Evolutionary conservation across 441 rosid genomes (phyloP).

Genomic region (Sinapis alba): DNA sequence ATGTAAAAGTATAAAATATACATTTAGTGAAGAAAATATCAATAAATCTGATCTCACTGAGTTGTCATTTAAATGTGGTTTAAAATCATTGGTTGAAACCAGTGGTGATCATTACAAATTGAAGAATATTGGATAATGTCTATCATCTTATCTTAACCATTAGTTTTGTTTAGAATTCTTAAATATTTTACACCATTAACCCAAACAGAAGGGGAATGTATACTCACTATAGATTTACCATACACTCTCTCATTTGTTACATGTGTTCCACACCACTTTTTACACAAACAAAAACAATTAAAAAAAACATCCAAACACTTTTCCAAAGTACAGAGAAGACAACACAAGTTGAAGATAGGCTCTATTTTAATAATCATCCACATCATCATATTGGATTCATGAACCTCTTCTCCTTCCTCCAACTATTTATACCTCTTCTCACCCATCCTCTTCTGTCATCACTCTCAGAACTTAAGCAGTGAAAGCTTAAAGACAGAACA

Average conservation of each 20-base stretch:
- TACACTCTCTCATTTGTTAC: neutral
- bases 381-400: slow-evolving; percentile 31
- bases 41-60: neutral
- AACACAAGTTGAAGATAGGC: slow-evolving; percentile 19
- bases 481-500: slow-evolving; percentile 1
- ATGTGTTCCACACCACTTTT: neutral
- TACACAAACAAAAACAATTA: neutral
- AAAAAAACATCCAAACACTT: neutral
- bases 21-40: neutral
- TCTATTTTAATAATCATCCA: slow-evolving; percentile 12
- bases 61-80: neutral
- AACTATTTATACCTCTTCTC: slow-evolving; percentile 18
- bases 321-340: slow-evolving; percentile 6
- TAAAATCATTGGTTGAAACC: neutral
- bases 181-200: neutral
- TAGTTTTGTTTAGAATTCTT: neutral
- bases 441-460: slow-evolving; percentile 10
- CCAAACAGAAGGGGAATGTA: neutral
- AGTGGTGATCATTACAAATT: slow-evolving; percentile 10
- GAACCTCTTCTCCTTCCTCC: slow-evolving; percentile 21
- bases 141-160: neutral
- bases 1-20: neutral
- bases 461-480: neutral
- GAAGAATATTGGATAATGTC: slow-evolving; percentile 22
- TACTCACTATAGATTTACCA: neutral